Evolutionary conservation across 2,329 filamentous ascomycete genomes (phyloP), one percentile per base, ranked within the genome.

Genomic region (Triangularia verruculosa): DNA sequence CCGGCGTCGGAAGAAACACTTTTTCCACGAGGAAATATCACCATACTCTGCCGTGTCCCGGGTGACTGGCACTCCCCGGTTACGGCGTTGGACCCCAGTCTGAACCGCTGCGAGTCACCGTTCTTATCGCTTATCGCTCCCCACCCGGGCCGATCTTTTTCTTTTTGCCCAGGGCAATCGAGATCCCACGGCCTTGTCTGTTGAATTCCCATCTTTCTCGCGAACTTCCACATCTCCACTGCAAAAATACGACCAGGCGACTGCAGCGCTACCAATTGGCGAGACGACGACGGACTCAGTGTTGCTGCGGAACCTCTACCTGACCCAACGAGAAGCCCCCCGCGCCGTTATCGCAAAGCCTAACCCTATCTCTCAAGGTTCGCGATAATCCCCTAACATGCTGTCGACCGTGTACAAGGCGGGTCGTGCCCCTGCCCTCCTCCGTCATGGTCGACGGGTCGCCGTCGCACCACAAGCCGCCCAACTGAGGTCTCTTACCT

Each of bases 381-480:
- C 47, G 24, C 39, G 39, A 47, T 47, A 22, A 47, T 53, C 55
- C 52, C 54, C 60, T 61, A 72, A 61, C 43, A 73, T 75, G 72
- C 59, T 72, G 70, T 74, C 73, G 70, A 73, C 72, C 69, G 67
- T 75, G 68, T 71, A 68, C 64, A 69, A 86, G 76, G 83, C 83
- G 71, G 82, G 83, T 73, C 82, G 84, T 73, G 82, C 83, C 72
- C 83, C 84, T 76, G 79, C 82, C 71, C 74, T 86, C 73, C 79
- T 87, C 76, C 83, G 83, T 74, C 80, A 82, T 75, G 79, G 79
- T 72, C 79, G 80, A 71, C 81, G 81, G 69, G 70, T 85, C 63
- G 80, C 83, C 61, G 69, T 84, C 57, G 77, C 81, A 64, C 39
- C 39, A 47, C 39, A 9, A 47, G 72, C 78, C 68, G 72, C 76